These are phyloP conservation scores for Ascochyta koolunga DNA, from an alignment of 2,329 filamentous ascomycete species.

Conservation along the genomic window DNA sequence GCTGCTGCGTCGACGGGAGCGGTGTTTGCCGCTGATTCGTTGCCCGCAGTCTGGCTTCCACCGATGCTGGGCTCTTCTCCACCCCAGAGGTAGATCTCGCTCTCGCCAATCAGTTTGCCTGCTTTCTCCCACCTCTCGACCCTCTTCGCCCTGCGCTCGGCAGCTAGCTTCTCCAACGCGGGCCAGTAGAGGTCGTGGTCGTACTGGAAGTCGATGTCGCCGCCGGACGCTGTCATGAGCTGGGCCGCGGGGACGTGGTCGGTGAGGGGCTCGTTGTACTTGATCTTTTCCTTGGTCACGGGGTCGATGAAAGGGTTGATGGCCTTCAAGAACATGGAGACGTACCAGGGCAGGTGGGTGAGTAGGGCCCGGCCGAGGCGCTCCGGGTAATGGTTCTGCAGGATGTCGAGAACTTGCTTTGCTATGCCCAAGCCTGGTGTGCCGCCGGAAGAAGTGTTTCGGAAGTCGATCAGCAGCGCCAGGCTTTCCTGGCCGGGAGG, in stretches of 20 bases:
- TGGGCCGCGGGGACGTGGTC: constrained; percentile 82
- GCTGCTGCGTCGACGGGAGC: background rate
- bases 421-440: constrained; percentile 79
- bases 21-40: background rate
- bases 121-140: constrained; percentile 76
- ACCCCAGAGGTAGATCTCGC: constrained; percentile 87
- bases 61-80: constrained; percentile 49
- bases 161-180: constrained; percentile 74
- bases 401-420: constrained; percentile 83
- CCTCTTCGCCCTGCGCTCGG: constrained; percentile 67
- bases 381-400: constrained; percentile 97
- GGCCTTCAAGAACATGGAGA: constrained; percentile 93
- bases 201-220: constrained; percentile 87
- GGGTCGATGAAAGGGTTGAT: constrained; percentile 97
- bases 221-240: constrained; percentile 78
- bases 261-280: constrained; percentile 92
- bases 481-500: constrained; percentile 84
- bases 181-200: constrained; percentile 91
- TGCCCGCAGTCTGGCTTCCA: background rate
- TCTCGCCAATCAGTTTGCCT: constrained; percentile 83
- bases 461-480: constrained; percentile 90
- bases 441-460: constrained; percentile 74
- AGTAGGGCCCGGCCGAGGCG: constrained; percentile 86
- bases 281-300: constrained; percentile 89
- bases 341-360: constrained; percentile 89